Conservation (phyloP, 441 rosid genomes). For the Metrosideros polymorpha region DNA sequence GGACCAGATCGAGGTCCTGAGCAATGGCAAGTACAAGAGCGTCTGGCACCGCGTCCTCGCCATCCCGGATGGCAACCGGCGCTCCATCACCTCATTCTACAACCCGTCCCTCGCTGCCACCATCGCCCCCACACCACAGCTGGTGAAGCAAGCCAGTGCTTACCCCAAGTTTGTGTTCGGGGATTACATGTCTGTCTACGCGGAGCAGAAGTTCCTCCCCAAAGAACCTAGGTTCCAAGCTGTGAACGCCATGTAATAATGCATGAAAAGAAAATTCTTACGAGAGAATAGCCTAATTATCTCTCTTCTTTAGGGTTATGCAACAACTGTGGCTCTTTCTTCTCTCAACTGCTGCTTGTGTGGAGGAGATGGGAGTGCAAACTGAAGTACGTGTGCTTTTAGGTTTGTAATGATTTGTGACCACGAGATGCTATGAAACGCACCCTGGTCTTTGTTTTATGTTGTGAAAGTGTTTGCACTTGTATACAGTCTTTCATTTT, state of each 20-base stretch:
- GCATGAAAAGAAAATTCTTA: neutral
- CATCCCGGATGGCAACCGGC: conserved; percentile 41
- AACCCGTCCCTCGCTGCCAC: conserved; percentile 68
- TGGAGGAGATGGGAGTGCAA: neutral
- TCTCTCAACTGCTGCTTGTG: neutral
- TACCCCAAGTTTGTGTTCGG: conserved; percentile 82
- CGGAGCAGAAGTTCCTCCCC: conserved; percentile 70
- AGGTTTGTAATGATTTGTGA: neutral
- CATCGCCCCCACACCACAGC: conserved; percentile 52
- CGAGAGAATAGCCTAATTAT: neutral
- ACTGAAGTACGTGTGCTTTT: neutral
- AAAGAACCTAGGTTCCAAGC: conserved; percentile 90
- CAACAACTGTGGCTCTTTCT: neutral
- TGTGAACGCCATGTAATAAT: conserved; percentile 33
- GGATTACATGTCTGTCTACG: conserved; percentile 82
- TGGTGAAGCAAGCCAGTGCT: conserved; percentile 8
- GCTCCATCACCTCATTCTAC: conserved; percentile 83
- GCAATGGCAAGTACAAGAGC: conserved; percentile 85
- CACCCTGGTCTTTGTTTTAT: neutral
- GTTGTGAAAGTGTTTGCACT: neutral
- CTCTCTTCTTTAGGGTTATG: neutral
- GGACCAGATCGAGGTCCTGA: conserved; percentile 84
- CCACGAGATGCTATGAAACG: neutral
- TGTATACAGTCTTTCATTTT: neutral
- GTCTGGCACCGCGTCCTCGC: conserved; percentile 71